Evolutionary conservation across 179 eudicot species (phyloP).

Genomic region (Nepenthes alata): DNA sequence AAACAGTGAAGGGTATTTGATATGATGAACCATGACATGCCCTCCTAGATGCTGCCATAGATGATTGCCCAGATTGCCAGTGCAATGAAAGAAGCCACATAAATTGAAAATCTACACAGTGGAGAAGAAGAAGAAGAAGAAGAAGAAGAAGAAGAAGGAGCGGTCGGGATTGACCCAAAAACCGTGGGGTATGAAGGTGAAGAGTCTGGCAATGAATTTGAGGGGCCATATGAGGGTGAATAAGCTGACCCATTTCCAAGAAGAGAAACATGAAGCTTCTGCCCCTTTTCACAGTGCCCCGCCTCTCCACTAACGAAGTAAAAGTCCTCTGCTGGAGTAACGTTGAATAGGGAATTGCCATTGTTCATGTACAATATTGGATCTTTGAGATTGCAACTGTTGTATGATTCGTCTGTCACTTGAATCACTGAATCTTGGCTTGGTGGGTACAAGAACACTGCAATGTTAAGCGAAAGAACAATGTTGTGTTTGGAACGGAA

Average conservation of each 20-base stretch:
- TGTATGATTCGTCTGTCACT: slow-evolving; percentile 47
- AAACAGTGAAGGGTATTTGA: too few species aligned
- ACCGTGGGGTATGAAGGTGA: slow-evolving; percentile 49
- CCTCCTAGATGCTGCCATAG: not conserved
- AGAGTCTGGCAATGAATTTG: slow-evolving; percentile 20
- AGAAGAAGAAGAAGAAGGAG: slow-evolving; percentile 26
- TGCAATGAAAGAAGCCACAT: slow-evolving; percentile 12
- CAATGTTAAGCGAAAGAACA: not conserved
- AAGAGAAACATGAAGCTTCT: slow-evolving; percentile 59
- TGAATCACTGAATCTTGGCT: slow-evolving; percentile 82
- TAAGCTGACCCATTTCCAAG: slow-evolving; percentile 27
- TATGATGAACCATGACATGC: too few species aligned
- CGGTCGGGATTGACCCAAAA: slow-evolving; percentile 63
- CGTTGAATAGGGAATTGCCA: slow-evolving; percentile 75
- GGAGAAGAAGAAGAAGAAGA: not conserved
- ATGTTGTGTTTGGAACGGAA: too few species aligned
- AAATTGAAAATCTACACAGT: not conserved
- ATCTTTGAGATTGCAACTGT: slow-evolving; percentile 50
- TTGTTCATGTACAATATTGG: slow-evolving; percentile 70
- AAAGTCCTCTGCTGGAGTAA: slow-evolving; percentile 45
- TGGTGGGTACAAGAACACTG: slow-evolving; percentile 94
- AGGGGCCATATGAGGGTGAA: slow-evolving; percentile 29
- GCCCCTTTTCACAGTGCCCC: slow-evolving; percentile 56
- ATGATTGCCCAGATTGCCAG: slow-evolving; percentile 7
- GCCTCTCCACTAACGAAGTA: slow-evolving; percentile 77